Evolutionary conservation across 495 filamentous ascomycete genomes (phyloP).

Genomic region (Lichenothelia convexa): DNA sequence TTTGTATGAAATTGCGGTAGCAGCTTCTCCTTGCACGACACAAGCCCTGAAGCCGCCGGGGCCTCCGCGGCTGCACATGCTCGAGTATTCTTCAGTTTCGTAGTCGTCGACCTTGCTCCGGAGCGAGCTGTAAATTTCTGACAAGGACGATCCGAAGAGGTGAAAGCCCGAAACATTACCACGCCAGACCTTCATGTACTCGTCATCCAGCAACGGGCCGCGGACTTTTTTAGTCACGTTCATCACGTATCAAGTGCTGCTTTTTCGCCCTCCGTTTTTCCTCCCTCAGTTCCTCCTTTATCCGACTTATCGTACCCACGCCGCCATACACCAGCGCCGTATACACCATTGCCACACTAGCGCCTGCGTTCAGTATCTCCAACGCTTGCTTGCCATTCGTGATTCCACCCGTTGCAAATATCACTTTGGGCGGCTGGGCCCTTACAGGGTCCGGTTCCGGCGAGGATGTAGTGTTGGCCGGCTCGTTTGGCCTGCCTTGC

Average conservation of each 20-base stretch:
- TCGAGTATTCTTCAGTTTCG: too few species aligned
- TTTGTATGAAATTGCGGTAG: too few species aligned
- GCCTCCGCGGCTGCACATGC: too few species aligned
- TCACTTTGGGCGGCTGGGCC: conserved; percentile 44
- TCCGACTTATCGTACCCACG: conserved; percentile 63
- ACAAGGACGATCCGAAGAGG: too few species aligned
- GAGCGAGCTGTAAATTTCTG: too few species aligned
- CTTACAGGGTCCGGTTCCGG: neutral
- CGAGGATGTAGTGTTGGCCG: neutral
- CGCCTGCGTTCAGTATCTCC: conserved; percentile 63
- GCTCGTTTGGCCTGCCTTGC: conserved; percentile 1
- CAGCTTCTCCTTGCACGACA: too few species aligned
- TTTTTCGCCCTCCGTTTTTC: conserved; percentile 22
- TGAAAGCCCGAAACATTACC: too few species aligned
- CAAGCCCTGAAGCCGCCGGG: too few species aligned
- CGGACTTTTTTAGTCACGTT: too few species aligned
- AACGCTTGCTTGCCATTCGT: conserved; percentile 66
- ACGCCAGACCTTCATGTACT: too few species aligned
- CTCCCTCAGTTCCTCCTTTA: conserved; percentile 71
- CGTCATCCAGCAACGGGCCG: neutral
- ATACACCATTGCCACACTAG: conserved; percentile 70
- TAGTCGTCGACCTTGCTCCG: too few species aligned
- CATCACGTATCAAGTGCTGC: conserved; percentile 8
- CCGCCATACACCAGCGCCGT: conserved; percentile 68
- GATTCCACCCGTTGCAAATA: conserved; percentile 87